These are phyloP conservation scores for Plenodomus biglobosus DNA, from an alignment of 2,329 filamentous ascomycete species.

Conservation along the genomic window DNA sequence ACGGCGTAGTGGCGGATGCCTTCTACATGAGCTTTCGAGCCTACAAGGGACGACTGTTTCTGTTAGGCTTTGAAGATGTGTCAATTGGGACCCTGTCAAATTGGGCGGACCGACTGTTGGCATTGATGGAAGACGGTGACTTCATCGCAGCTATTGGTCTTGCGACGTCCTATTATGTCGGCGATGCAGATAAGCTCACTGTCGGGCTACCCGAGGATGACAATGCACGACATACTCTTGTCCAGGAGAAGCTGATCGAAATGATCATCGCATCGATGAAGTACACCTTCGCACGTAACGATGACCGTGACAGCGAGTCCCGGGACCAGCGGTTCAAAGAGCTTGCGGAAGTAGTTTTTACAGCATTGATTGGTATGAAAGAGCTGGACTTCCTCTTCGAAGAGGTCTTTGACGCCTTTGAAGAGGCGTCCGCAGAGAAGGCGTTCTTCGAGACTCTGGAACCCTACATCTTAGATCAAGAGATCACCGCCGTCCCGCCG, in stretches of 20 bases:
- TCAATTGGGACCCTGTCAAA: conserved; percentile 91
- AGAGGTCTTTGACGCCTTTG: conserved; percentile 86
- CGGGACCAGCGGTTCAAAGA: conserved; percentile 67
- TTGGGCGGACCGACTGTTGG: conserved; percentile 91
- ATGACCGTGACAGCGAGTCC: conserved; percentile 54
- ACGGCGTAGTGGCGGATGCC: conserved; percentile 93
- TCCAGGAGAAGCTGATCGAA: conserved; percentile 84
- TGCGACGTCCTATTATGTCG: conserved; percentile 88
- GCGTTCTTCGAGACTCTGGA: conserved; percentile 89
- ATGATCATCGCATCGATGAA: conserved; percentile 91
- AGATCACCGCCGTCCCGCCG: conserved; percentile 75
- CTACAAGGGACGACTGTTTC: conserved; percentile 90
- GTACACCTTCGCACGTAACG: conserved; percentile 74
- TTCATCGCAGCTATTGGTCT: conserved; percentile 89
- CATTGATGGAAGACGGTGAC: conserved; percentile 95
- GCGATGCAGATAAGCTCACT: conserved; percentile 89
- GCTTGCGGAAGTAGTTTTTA: conserved; percentile 79
- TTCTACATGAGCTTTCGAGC: conserved; percentile 97
- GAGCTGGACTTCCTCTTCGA: conserved; percentile 87
- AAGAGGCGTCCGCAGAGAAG: conserved; percentile 70
- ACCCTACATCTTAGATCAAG: conserved; percentile 78
- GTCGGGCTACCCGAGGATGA: conserved; percentile 90
- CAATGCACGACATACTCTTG: conserved; percentile 72
- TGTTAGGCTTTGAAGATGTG: conserved; percentile 91
- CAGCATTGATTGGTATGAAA: conserved; percentile 74